Conservation (phyloP, 2,329 filamentous ascomycete genomes). For the Apiospora malaysiana region DNA sequence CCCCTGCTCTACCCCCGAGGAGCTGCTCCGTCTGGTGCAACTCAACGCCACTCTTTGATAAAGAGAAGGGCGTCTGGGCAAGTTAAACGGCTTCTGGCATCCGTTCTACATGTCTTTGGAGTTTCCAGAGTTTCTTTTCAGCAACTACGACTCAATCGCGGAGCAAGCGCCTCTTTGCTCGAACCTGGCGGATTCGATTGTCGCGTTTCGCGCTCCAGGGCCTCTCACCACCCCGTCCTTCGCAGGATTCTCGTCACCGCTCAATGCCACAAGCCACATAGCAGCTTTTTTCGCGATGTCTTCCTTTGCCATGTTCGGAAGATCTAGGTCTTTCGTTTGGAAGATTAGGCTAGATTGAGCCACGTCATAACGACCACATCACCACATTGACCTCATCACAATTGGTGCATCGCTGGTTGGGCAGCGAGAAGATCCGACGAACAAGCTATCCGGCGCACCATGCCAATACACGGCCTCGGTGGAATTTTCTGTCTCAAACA, state of each 20-base stretch:
- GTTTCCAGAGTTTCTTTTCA: constrained; percentile 30
- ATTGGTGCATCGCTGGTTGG: neutral
- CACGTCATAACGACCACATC: constrained; percentile 10
- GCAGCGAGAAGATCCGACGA: neutral
- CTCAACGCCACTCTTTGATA: constrained; percentile 30
- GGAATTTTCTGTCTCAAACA: neutral
- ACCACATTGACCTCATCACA: neutral
- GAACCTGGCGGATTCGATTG: neutral
- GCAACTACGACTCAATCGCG: constrained; percentile 38
- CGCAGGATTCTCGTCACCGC: neutral
- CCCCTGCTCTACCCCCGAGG: constrained; percentile 7
- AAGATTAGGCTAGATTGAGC: neutral
- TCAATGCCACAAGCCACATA: neutral
- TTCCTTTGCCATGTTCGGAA: too few species aligned
- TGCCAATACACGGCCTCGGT: neutral
- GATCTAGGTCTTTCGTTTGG: neutral
- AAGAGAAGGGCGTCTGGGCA: constrained; percentile 23
- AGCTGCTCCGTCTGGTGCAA: constrained; percentile 24
- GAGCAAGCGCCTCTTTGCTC: neutral
- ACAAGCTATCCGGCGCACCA: neutral
- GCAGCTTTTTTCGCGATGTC: neutral
- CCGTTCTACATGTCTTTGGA: constrained; percentile 26
- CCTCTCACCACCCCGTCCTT: neutral
- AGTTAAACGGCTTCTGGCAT: constrained; percentile 24
- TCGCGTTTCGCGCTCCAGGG: neutral